Percentiles rank a stretch among this genome's conserved stretches.
phyloP scores from a whole-genome alignment of 805 yeast species.

The Cyberlindnera veronae region DNA sequence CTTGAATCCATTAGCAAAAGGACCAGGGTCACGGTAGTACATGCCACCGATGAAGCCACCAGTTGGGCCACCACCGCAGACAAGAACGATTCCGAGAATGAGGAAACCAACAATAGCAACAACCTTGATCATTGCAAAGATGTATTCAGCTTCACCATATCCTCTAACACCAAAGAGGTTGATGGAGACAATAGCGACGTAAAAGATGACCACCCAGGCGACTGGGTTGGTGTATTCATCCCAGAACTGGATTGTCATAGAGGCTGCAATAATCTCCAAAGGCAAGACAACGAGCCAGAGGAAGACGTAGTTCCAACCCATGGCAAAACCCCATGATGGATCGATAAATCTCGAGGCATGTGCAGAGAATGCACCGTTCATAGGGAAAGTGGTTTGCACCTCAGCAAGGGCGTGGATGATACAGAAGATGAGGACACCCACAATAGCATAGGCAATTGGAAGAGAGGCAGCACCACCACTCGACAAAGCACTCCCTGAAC shows the following conservation, averaged over 20 bases:
- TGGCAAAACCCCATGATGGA: slow-evolving; percentile 59
- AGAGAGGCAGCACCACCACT: slow-evolving; percentile 66
- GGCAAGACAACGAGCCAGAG: slow-evolving; percentile 52
- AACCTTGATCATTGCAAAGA: slow-evolving; percentile 47
- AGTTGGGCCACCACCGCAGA: slow-evolving; percentile 47
- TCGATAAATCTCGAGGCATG: slow-evolving; percentile 59
- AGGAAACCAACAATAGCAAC: slow-evolving; percentile 50
- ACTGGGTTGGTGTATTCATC: slow-evolving; percentile 41
- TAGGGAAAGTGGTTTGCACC: slow-evolving; percentile 56
- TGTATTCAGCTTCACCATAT: slow-evolving; percentile 53
- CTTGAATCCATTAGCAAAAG: slow-evolving; percentile 56
- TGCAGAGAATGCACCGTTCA: slow-evolving; percentile 63
- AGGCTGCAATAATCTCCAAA: slow-evolving; percentile 49
- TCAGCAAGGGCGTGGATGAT: slow-evolving; percentile 64
- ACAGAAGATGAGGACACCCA: slow-evolving; percentile 53
- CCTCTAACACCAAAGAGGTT: slow-evolving; percentile 53
- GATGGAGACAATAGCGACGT: slow-evolving; percentile 43
- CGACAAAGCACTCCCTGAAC: slow-evolving; percentile 55
- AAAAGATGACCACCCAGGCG: slow-evolving; percentile 49
- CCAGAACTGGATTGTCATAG: slow-evolving; percentile 53
- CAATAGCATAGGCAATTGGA: slow-evolving; percentile 50
- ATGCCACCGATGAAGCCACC: slow-evolving; percentile 42
- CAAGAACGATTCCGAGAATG: slow-evolving; percentile 47
- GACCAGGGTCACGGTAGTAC: slow-evolving; percentile 55
- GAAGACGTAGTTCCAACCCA: slow-evolving; percentile 54